Percentiles rank a stretch among this genome's conserved stretches.
Conservation (phyloP, 768 basidiomycete genomes). For the Trametopsis cervina region DNA sequence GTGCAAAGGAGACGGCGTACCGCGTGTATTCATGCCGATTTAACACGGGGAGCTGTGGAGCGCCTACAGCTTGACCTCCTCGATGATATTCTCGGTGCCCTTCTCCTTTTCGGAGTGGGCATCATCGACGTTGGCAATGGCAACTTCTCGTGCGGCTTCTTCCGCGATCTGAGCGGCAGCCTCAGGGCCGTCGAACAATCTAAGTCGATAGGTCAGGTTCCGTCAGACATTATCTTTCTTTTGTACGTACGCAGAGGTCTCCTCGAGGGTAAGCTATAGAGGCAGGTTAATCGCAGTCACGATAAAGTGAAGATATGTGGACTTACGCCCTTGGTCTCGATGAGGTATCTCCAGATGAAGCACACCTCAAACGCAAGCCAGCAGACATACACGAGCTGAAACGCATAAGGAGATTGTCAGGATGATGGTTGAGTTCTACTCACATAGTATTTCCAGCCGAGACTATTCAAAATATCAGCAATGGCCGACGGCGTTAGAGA, state of each 20-base stretch:
- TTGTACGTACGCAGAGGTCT: conserved; percentile 26
- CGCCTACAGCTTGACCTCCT: conserved; percentile 15
- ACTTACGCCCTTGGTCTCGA: conserved; percentile 33
- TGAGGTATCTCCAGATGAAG: conserved; percentile 30
- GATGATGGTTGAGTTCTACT: conserved; percentile 8
- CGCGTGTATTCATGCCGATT: too few species aligned
- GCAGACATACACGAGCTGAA: conserved; percentile 31
- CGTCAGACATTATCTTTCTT: not conserved
- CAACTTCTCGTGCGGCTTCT: conserved; percentile 16
- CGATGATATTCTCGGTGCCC: conserved; percentile 15
- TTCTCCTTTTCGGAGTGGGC: conserved; percentile 19
- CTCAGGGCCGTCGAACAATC: conserved; percentile 28
- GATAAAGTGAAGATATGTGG: not conserved
- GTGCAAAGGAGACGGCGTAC: too few species aligned
- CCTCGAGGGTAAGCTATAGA: conserved; percentile 26
- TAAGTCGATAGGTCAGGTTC: conserved; percentile 1
- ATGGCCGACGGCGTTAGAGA: not conserved
- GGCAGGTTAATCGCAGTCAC: not conserved
- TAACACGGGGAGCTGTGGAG: too few species aligned
- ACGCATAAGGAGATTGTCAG: not conserved
- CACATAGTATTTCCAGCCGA: conserved; percentile 43
- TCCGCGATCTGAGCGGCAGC: conserved; percentile 16
- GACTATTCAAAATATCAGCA: conserved; percentile 9
- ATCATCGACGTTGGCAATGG: conserved; percentile 10
- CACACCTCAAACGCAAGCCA: conserved; percentile 35